Base-by-base conservation (phyloP, 352 stramenopile genomes). In the Globisporangium orthogonon region DNA sequence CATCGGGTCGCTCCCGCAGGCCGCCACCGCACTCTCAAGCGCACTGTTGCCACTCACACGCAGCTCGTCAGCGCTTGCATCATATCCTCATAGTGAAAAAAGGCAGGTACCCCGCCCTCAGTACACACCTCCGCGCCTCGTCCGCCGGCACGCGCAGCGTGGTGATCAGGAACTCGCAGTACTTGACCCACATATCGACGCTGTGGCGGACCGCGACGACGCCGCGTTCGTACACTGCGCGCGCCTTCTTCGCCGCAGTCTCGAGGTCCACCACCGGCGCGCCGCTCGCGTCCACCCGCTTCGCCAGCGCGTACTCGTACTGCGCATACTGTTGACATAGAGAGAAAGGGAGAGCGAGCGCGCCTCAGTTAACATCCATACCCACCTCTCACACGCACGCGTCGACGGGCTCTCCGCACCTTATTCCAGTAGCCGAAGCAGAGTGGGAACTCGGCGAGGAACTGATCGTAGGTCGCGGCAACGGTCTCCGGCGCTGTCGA, bases 391-490 rank as follows among this genome's bases (percentile, higher is more conserved):
- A 31, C 9, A 35, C 43, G 29, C 44, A 40, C 52, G 29, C 10
- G 6, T 30, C 44, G 17, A 14, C 14, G 55, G 17, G 15, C 50
- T 47, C 13, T 33, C 2, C 54, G 18, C 41, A 90, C 83, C 78
- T 92, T 92, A 68, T 89, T 92, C 83, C 83, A 92, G 64, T 92
- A 92, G 66, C 83, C 83, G 66, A 89, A 92, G 56, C 83, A 92
- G 44, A 92, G 69, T 43, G 83, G 83, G 49, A 92, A 92, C 62
- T 89, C 78, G 28, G 14, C 45, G 60, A 92, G 66, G 53, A 92
- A 92, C 39, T 62, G 71, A 43, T 90, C 80, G 41, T 82, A 92
- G 53, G 78, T 87, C 17, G 65, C n/a, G 52, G 83, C 78, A 45
- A 90, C 76, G 4, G 66, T 82, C 63, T 88, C 83, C 9, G 60